Base-by-base conservation (phyloP, 805 yeast species). In the Wickerhamomyces kurtzmanii region DNA sequence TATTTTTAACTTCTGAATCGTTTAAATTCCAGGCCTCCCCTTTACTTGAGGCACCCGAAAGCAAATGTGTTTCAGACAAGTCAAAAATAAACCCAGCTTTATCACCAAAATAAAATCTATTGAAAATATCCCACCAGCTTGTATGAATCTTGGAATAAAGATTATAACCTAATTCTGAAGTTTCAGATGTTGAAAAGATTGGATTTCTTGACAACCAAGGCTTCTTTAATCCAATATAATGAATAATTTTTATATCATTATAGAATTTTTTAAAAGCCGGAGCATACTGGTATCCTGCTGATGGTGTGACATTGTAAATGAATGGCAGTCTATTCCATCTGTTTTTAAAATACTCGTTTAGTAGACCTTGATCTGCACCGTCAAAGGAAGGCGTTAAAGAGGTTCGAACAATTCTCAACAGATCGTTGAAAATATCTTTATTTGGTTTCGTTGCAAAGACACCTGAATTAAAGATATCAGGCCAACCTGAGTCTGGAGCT, bases 351-450 rank as follows among this genome's bases (percentile, higher is more conserved):
- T 64, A 76, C 42, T 78, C 77, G 49, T 85, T 84, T 38, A 84
- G 59, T 23, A 84, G 57, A 3, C 95, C 95, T 52, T 84, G 95
- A 51, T 84, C 95, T 2, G 93, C 91, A 22, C 94, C 94, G 48
- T 84, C 95, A 43, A 84, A 83, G 1, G 71, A 56, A 3, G 56
- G 58, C 34, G n/a, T 29, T 18, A 28, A 37, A 11, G 45, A 39
- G 7, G 38, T 33, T 33, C 23, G 40, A 20, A 55, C 42, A 16
- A 38, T 39, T 3, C 37, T 29, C 13, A 52, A 26, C 23, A 84
- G 55, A 12, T 55, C 51, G 5, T 51, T 33, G 39, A 56, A 75
- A 12, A 58, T 67, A 0, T 36, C 36, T 2, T 42, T 20, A 37
- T 61, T 57, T 2, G 91, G 93, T 31, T 60, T 61, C 15, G 71